Conservation (phyloP, 345 rosid species). For the Lumnitzera littorea region DNA sequence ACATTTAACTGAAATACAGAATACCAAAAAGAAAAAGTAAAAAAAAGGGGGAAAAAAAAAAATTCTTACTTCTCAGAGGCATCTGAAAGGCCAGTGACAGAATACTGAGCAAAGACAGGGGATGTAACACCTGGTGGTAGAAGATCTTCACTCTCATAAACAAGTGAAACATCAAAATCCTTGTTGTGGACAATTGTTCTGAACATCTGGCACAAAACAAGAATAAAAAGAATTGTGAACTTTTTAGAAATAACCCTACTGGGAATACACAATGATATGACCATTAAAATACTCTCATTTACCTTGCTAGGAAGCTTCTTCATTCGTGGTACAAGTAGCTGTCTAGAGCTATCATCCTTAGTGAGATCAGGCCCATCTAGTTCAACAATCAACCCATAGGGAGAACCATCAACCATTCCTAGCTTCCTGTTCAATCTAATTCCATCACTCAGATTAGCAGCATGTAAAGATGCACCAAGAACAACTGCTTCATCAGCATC, state of each 20-base stretch:
- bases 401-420: conserved; percentile 92
- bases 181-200: conserved; percentile 68
- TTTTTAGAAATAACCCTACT: no score
- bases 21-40: background rate
- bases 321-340: conserved; percentile 81
- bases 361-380: conserved; percentile 66
- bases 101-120: conserved; percentile 71
- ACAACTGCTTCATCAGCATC: conserved; percentile 99
- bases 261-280: no score
- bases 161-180: conserved; percentile 87
- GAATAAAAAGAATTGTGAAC: background rate
- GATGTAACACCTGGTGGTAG: conserved; percentile 70
- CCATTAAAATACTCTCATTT: conserved; percentile 5
- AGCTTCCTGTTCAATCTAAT: conserved; percentile 91
- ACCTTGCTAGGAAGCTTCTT: conserved; percentile 98
- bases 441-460: conserved; percentile 99
- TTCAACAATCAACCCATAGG: conserved; percentile 69
- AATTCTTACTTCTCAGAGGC: conserved; percentile 71
- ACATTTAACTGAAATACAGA: no score
- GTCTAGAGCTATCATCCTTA: conserved; percentile 66
- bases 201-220: conserved; percentile 52
- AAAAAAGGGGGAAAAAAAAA: background rate
- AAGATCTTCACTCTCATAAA: conserved; percentile 66
- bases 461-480: conserved; percentile 88
- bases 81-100: conserved; percentile 75